Evolutionary conservation across 2,329 filamentous ascomycete genomes (phyloP), one percentile per base, ranked within the genome.

Genomic region (Sarocladiaceae sp.): DNA sequence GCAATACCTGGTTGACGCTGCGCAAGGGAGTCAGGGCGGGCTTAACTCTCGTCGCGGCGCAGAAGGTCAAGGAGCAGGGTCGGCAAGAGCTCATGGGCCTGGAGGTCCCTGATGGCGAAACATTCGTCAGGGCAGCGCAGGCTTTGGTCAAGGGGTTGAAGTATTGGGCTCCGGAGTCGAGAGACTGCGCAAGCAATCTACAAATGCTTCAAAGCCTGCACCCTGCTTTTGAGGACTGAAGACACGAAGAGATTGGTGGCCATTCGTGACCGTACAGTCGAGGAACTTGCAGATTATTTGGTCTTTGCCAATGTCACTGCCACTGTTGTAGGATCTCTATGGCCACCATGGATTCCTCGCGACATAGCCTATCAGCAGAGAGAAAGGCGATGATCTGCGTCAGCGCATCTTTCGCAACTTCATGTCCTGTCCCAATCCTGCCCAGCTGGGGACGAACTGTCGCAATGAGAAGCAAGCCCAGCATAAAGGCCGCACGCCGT

Each of bases 161-260:
- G 6, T 45, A 45, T 15, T 45, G 44, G 44, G 15, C 18, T 6
- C 18, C 34, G 4, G 44, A 45, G 18, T 41, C 34, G 26, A 40
- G 44, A n/a, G 44, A 45, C 27, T 45, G 44, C 21, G 34, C 44
- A 27, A 45, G 33, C 2, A 40, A 45, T 27, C 26, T 45, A 4
- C n/a, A 29, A 11, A 40, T 45, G 3, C 34, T 45, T 20, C 44
- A n/a, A 13, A 18, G 16, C 3, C n/a, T 45, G 35, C 44, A 45
- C 19, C 13, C 26, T 4, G 44, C 40, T 15, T 45, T 45, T 33
- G 23, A 37, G 37, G 16, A 35, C 10, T 13, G 26, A 7, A 13
- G 26, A 7, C 26, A 6, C 16, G 43, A 27, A 23, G 10, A 27
- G 33, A 26, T 15, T 27, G 6, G n/a, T 26, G 13, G 26, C 7